Evolutionary conservation across 495 filamentous ascomycete species (phyloP).

Genomic region (Podospora didyma): DNA sequence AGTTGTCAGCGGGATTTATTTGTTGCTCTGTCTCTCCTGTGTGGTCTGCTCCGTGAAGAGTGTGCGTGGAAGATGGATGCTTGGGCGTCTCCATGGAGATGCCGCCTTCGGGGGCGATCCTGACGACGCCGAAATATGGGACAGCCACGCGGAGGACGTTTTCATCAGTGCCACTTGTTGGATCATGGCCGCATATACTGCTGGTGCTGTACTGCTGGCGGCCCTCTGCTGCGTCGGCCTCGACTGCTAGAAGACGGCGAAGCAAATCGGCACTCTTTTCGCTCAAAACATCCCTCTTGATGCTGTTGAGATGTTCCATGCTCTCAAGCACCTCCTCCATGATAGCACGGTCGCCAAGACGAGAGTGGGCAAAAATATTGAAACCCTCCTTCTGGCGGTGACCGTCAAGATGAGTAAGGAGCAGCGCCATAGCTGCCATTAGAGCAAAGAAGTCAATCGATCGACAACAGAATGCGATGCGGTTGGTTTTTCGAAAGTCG

Average conservation of each 20-base stretch:
- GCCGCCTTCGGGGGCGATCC: slow-evolving; percentile 5
- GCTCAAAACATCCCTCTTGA: not conserved
- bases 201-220: slow-evolving; percentile 2
- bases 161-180: not conserved
- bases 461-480: not conserved
- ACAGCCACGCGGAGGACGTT: slow-evolving; percentile 3
- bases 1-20: too few relatives aligned
- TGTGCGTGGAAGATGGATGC: not conserved
- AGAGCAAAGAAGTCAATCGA: not conserved
- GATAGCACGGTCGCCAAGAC: not conserved
- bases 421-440: not conserved
- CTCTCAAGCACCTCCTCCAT: not conserved
- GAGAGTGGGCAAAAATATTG: not conserved
- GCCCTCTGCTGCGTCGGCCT: not conserved
- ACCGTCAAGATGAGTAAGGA: not conserved
- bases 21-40: too few relatives aligned
- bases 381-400: not conserved
- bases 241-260: not conserved
- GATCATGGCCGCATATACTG: not conserved
- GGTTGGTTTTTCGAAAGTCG: not conserved
- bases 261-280: not conserved
- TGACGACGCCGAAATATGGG: slow-evolving; percentile 19
- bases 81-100: not conserved
- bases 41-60: too few relatives aligned
- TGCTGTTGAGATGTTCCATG: not conserved